Conservation (phyloP, 345 rosid genomes). For the Salix caprea region DNA sequence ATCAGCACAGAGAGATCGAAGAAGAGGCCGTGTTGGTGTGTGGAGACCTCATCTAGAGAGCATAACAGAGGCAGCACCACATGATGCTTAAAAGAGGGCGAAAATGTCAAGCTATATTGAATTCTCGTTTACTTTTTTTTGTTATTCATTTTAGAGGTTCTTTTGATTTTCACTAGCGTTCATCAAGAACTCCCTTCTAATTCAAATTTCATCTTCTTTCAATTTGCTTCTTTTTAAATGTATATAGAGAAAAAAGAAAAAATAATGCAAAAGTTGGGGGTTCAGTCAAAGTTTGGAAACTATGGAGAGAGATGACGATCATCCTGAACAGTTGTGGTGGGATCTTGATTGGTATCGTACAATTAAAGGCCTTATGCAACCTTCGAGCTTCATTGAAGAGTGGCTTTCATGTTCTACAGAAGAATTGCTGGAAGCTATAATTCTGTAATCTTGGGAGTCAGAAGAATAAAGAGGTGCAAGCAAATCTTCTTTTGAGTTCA, state of each 20-base stretch:
- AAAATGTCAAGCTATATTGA: neutral
- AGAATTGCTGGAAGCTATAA: conserved; percentile 15
- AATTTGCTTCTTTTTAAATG: conserved; percentile 1
- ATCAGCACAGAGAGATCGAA: conserved; percentile 68
- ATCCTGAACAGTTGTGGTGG: neutral
- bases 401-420: neutral
- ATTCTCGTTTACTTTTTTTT: neutral
- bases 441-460: conserved; percentile 5
- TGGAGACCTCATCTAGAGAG: conserved; percentile 98
- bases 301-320: neutral
- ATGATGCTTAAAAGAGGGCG: neutral
- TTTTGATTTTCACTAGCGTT: conserved; percentile 22
- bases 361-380: neutral
- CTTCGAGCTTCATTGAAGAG: neutral
- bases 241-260: conserved; percentile 14
- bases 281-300: conserved; percentile 2
- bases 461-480: neutral
- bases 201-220: neutral
- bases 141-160: conserved; percentile 18
- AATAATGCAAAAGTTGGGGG: conserved; percentile 10
- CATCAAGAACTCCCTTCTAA: conserved; percentile 8
- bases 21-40: conserved; percentile 81
- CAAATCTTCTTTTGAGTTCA: neutral
- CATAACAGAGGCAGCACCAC: conserved; percentile 47
- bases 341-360: neutral